phyloP scores from a whole-genome alignment of 2,329 filamentous ascomycete species.

The Microsporum ferrugineum region DNA sequence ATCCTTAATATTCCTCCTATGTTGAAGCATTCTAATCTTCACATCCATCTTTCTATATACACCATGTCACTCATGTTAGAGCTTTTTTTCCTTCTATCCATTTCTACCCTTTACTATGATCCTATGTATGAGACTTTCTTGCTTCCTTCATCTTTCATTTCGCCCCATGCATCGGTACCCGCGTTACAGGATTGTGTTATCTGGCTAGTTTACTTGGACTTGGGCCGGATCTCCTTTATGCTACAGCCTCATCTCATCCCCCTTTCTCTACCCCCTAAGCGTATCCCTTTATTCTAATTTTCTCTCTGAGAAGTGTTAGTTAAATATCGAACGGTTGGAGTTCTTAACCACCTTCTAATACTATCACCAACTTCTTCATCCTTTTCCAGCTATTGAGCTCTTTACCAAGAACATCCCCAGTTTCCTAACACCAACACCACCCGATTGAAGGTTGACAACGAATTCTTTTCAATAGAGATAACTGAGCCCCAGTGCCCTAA shows the following conservation, averaged over 20 bases:
- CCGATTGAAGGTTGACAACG: too few species aligned
- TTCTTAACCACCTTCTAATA: neutral
- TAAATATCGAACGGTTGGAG: neutral
- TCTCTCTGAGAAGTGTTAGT: neutral
- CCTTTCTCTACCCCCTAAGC: neutral
- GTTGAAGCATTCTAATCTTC: neutral
- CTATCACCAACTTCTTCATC: neutral
- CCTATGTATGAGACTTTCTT: neutral
- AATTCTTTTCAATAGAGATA: neutral
- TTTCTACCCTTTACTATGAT: neutral
- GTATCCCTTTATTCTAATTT: neutral
- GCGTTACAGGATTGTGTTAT: neutral
- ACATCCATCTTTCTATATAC: neutral
- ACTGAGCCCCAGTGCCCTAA: neutral
- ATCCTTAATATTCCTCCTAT: neutral
- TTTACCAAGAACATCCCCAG: neutral
- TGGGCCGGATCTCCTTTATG: neutral
- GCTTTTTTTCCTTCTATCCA: neutral
- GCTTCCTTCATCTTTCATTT: neutral
- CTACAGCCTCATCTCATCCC: neutral
- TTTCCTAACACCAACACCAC: too few species aligned
- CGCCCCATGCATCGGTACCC: neutral
- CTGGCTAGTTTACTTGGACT: neutral
- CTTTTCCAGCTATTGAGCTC: neutral
- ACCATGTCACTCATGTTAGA: neutral